Evolutionary conservation across 2,329 filamentous ascomycete genomes (phyloP), one percentile per base, ranked within the genome.

Genomic region (Penicillium rolfsii): DNA sequence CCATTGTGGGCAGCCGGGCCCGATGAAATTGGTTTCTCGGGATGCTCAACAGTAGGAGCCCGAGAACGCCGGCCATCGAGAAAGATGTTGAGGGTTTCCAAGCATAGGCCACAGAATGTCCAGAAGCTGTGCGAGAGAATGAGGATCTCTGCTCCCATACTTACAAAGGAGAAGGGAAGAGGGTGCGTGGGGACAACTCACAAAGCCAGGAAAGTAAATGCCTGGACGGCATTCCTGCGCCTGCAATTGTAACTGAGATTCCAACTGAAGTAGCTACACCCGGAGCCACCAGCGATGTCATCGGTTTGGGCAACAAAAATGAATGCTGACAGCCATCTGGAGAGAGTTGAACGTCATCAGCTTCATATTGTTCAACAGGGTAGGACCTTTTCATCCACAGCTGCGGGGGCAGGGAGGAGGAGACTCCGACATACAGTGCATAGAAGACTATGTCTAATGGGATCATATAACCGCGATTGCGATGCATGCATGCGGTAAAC

Each of bases 381-480:
- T n/a, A 40, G 38, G 7, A n/a, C 8, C 38, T 19, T 40, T n/a
- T 40, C 38, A 6, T 40, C 16, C 8, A 19, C 36, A 6, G n/a
- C 19, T 7, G 38, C 3, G 5, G 16, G 38, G 38, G 16, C 7
- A 40, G 8, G 16, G 5, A 2, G n/a, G 38, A 40, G 14, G 59
- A 60, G 24, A 49, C 26, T 61, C 54, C 41, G 52, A 58, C 41
- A n/a, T 56, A 65, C 63, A 65, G 40, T 11, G 54, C 53, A 41
- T 63, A 64, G 19, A 65, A 65, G 48, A 64, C 46, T 41, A 65
- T 62, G 30, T 65, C 63, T n/a, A 65, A 19, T n/a, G 63, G 63
- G 52, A 64, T 57, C 58, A 60, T 58, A 48, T 64, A 64, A 41
- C 63, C 58, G n/a, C 59, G 56, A 48, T 65, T 65, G 14, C 53